Evolutionary conservation across 2,329 filamentous ascomycete genomes (phyloP).

Genomic region (Cryphonectria carpinicola): DNA sequence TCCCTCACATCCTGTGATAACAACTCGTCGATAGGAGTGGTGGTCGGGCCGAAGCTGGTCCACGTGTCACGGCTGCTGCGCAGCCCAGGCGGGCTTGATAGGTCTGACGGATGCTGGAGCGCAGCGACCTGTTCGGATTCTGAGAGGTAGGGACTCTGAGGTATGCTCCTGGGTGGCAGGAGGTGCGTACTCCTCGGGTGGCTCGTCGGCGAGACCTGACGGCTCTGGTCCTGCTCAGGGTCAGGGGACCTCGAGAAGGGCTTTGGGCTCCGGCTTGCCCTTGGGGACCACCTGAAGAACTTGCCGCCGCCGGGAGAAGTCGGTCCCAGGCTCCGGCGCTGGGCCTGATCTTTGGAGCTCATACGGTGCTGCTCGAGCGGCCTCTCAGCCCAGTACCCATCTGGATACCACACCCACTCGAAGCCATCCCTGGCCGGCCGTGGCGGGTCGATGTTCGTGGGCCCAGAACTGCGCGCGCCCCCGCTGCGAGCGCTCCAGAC

Average conservation of each 20-base stretch:
- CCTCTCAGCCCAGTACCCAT: constrained; percentile 66
- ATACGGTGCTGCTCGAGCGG: not conserved
- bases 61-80: constrained; percentile 9
- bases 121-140: constrained; percentile 54
- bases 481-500: constrained; percentile 22
- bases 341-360: constrained; percentile 9
- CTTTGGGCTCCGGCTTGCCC: not conserved
- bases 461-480: constrained; percentile 6
- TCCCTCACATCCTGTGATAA: not conserved
- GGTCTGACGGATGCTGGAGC: constrained; percentile 43
- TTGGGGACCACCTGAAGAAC: constrained; percentile 34
- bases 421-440: constrained; percentile 56
- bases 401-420: constrained; percentile 68
- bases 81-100: constrained; percentile 1
- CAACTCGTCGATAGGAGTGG: not conserved
- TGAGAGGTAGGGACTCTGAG: constrained; percentile 49
- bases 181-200: not conserved
- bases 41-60: not conserved
- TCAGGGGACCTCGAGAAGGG: not conserved
- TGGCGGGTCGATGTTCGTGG: constrained; percentile 52
- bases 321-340: constrained; percentile 30
- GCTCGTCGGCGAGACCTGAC: constrained; percentile 35
- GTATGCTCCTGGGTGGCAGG: constrained; percentile 27
- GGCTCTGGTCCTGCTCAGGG: constrained; percentile 26
- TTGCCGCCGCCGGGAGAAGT: constrained; percentile 41